Conservation (phyloP, 1,284 basidiomycete genomes). For the Boletus semigastroideus region DNA sequence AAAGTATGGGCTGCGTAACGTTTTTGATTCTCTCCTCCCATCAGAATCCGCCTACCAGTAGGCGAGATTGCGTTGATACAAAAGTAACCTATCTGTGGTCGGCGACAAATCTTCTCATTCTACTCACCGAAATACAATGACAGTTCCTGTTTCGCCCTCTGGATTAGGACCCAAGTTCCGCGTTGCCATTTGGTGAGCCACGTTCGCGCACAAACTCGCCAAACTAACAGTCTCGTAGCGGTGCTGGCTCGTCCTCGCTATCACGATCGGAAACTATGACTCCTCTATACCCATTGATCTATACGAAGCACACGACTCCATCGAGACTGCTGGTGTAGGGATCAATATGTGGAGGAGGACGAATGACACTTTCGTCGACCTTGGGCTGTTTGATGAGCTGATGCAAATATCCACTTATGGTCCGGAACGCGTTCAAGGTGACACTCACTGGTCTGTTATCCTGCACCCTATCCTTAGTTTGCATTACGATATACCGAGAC, state of each 20-base stretch:
- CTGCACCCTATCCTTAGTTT: background rate
- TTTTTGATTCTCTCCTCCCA: too few relatives aligned
- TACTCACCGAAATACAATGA: constrained; percentile 1
- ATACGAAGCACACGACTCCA: constrained; percentile 22
- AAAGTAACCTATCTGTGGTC: too few relatives aligned
- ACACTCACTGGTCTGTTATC: background rate
- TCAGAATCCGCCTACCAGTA: too few relatives aligned
- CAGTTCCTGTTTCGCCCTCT: background rate
- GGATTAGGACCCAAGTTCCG: constrained; percentile 6
- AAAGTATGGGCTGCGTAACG: too few relatives aligned
- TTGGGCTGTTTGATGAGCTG: constrained; percentile 7
- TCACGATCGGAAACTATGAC: constrained; percentile 24
- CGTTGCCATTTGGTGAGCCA: constrained; percentile 20
- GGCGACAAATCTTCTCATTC: too few relatives aligned
- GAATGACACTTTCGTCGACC: constrained; percentile 15
- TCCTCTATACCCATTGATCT: constrained; percentile 21
- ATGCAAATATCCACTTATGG: background rate
- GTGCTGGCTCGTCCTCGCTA: constrained; percentile 15
- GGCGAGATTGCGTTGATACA: too few relatives aligned
- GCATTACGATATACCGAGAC: constrained; percentile 5
- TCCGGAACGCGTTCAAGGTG: background rate
- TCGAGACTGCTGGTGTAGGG: constrained; percentile 17
- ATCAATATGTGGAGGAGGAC: constrained; percentile 10
- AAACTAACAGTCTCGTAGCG: too few relatives aligned
- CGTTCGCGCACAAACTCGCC: too few relatives aligned